Base-by-base conservation (phyloP, 805 yeast genomes). In the Saccharomyces kudriavzevii region DNA sequence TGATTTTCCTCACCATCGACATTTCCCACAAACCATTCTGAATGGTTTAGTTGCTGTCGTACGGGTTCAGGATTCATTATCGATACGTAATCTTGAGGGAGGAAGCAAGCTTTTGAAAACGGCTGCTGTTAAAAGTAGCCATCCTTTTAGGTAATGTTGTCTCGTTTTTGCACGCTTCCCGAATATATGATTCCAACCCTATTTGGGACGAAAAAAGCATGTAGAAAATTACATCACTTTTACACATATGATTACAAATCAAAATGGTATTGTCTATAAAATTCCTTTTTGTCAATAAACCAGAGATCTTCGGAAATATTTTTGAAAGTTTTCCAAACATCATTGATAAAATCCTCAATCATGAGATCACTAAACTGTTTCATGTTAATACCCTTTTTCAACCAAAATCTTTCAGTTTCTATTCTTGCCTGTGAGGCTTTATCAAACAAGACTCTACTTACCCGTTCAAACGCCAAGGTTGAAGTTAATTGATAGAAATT, bases 381-480 rank as follows among this genome's bases (percentile, higher is more conserved):
- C 9, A 56, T 45, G 29, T 58, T 58, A 3, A 56, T 28, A 11
- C 54, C 54, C 17, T 55, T 49, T 31, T 50, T 47, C 3, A 56
- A 28, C 54, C 61, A 59, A 3, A 31, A 40, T 13, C 47, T 47
- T 30, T 64, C 68, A 1, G 60, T 54, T 45, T 53, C 51, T 5
- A 54, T 52, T 48, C 69, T 55, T 10, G 63, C 58, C 17, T 55
- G 55, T 10, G 57, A 46, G 14, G 61, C 68, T 47, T 57, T 61
- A 14, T 55, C 52, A 29, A 65, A 63, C 8, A 65, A 53, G 4
- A 53, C 55, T 43, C 63, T 58, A 31, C 64, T 63, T 5, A 62
- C 58, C 14, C 59, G 53, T 51, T 65, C 65, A 9, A 65, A 45
- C 1, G 63, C 66, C 17, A 63, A 40, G 3, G 62, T 49, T 10